These are phyloP conservation scores for Gossypium gossypioides DNA, from an alignment of 441 rosid species.

Conservation along the genomic window DNA sequence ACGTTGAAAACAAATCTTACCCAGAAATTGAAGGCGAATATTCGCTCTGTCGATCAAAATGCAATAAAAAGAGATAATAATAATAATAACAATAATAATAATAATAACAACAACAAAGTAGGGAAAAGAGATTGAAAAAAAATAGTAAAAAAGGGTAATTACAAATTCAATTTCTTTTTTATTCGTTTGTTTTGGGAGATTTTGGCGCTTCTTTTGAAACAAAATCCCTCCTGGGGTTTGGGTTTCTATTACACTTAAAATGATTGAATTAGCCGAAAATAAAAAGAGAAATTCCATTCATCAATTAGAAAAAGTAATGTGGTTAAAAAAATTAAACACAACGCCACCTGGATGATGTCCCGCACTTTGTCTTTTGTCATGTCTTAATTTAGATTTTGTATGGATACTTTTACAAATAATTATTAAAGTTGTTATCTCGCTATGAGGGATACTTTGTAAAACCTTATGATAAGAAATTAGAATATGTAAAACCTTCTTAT, in stretches of 20 bases:
- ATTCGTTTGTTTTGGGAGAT: constrained; percentile 10
- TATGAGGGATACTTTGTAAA: too few species aligned
- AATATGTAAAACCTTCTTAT: too few species aligned
- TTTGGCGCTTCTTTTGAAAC: constrained; percentile 27
- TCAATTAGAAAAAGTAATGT: not conserved
- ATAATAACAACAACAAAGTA: not conserved
- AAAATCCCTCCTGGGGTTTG: constrained; percentile 19
- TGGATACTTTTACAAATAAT: not conserved
- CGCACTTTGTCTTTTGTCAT: not conserved
- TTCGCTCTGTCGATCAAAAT: constrained; percentile 6
- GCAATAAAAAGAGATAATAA: not conserved
- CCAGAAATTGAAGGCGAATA: constrained; percentile 9
- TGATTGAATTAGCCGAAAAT: not conserved
- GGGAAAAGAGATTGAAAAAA: not conserved
- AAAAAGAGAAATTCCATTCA: not conserved
- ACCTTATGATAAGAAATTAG: too few species aligned
- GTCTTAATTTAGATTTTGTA: not conserved
- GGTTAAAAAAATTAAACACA: not conserved
- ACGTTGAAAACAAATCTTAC: constrained; percentile 13
- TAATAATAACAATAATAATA: not conserved
- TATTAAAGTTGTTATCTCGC: too few species aligned
- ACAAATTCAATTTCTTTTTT: not conserved
- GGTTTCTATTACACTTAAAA: not conserved
- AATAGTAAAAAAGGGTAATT: not conserved
- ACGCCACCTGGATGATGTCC: constrained; percentile 11